phyloP scores from a whole-genome alignment of 2,329 filamentous ascomycete species.

The Blastomyces parvus region DNA sequence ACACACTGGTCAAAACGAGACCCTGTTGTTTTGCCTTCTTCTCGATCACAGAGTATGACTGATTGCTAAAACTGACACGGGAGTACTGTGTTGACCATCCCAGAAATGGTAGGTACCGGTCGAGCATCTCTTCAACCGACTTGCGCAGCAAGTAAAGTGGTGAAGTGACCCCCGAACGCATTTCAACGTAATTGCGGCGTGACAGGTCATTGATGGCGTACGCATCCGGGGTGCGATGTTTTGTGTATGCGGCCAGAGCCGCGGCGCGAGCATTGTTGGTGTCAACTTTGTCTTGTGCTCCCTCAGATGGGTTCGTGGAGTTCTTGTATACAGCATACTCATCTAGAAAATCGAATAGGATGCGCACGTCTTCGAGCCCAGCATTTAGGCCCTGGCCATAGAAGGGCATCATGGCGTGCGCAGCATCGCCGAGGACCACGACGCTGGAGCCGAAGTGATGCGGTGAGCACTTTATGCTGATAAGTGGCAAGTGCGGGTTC shows the following conservation, averaged over 20 bases:
- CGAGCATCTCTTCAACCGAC: slow-evolving; percentile 72
- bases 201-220: slow-evolving; percentile 89
- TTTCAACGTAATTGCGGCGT: slow-evolving; percentile 84
- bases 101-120: slow-evolving; percentile 61
- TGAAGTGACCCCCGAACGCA: slow-evolving; percentile 76
- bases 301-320: slow-evolving; percentile 33
- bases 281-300: slow-evolving; percentile 31
- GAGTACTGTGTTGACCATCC: slow-evolving; percentile 93
- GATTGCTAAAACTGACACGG: slow-evolving; percentile 85
- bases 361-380: slow-evolving; percentile 83
- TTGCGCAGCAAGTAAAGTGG: slow-evolving; percentile 73
- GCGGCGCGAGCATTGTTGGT: slow-evolving; percentile 27
- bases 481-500: slow-evolving; percentile 86
- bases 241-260: slow-evolving; percentile 65
- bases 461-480: slow-evolving; percentile 85
- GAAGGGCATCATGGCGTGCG: slow-evolving; percentile 96
- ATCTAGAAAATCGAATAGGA: slow-evolving; percentile 76
- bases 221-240: slow-evolving; percentile 64
- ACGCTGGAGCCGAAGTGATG: slow-evolving; percentile 70
- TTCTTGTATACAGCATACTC: slow-evolving; percentile 44
- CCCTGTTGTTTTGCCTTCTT: slow-evolving; percentile 60
- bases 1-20: slow-evolving; percentile 42
- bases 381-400: slow-evolving; percentile 98
- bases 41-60: slow-evolving; percentile 77
- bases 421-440: slow-evolving; percentile 85